phyloP scores from a whole-genome alignment of 2,329 filamentous ascomycete genomes.

The Neophaeococcomyces aloes region DNA sequence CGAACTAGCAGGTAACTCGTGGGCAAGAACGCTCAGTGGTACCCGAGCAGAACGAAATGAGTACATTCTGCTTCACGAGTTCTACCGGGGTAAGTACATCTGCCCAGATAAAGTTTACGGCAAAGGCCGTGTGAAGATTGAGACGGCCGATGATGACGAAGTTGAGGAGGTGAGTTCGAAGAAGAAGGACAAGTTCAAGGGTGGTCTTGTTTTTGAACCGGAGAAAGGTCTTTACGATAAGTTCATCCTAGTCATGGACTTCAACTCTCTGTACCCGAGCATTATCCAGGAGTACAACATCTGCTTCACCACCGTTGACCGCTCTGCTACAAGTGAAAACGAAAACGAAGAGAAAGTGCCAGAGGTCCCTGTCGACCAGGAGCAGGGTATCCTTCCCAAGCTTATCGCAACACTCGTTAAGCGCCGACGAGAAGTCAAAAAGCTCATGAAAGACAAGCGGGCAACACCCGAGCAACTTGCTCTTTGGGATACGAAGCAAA shows the following conservation, averaged over 20 bases:
- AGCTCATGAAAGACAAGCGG: slow-evolving; percentile 86
- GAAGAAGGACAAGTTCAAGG: slow-evolving; percentile 99
- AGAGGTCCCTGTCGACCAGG: slow-evolving; percentile 61
- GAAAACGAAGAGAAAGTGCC: slow-evolving; percentile 82
- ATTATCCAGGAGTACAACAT: slow-evolving; percentile 99
- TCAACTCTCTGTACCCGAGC: slow-evolving; percentile 96
- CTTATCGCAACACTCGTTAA: slow-evolving; percentile 88
- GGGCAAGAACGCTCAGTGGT: slow-evolving; percentile 89
- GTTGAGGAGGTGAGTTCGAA: slow-evolving; percentile 61
- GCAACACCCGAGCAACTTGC: slow-evolving; percentile 78
- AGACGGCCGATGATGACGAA: slow-evolving; percentile 54
- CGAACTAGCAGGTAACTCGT: slow-evolving; percentile 94
- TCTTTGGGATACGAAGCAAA: slow-evolving; percentile 96
- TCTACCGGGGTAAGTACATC: slow-evolving; percentile 93
- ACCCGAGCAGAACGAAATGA: slow-evolving; percentile 96
- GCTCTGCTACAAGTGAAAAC: slow-evolving; percentile 50
- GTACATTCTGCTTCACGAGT: slow-evolving; percentile 97
- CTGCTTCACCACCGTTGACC: slow-evolving; percentile 94
- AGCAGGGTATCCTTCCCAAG: slow-evolving; percentile 74
- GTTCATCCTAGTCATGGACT: slow-evolving; percentile 98
- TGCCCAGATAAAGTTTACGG: slow-evolving; percentile 89
- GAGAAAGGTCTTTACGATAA: slow-evolving; percentile 97
- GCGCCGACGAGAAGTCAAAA: slow-evolving; percentile 84
- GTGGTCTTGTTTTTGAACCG: slow-evolving; percentile 94
- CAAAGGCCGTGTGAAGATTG: slow-evolving; percentile 63